These are phyloP conservation scores for Lyophyllum shimeji DNA, from an alignment of 768 basidiomycete species.

Conservation along the genomic window DNA sequence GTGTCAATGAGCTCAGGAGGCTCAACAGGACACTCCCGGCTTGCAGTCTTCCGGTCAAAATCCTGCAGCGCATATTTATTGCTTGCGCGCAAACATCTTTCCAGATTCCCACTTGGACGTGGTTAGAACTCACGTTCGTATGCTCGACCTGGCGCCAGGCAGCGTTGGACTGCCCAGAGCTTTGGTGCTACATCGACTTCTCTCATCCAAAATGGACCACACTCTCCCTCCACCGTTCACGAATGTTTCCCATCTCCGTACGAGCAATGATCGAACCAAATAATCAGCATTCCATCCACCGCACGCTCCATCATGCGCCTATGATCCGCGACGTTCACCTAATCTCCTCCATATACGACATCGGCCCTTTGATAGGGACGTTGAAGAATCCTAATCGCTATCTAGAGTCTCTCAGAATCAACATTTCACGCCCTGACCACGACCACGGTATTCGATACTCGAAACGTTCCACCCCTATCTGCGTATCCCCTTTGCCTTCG, in stretches of 20 bases:
- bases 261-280: slow-evolving; percentile 27
- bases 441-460: slow-evolving; percentile 21
- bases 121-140: slow-evolving; percentile 34
- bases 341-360: slow-evolving; percentile 31
- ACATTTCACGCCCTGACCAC: slow-evolving; percentile 24
- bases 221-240: slow-evolving; percentile 31
- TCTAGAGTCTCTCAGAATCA: slow-evolving; percentile 32
- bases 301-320: slow-evolving; percentile 34
- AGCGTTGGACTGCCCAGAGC: slow-evolving; percentile 28
- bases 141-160: slow-evolving; percentile 36
- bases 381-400: slow-evolving; percentile 34
- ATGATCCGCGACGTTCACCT: slow-evolving; percentile 35
- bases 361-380: slow-evolving; percentile 32
- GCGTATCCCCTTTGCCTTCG: slow-evolving; percentile 27
- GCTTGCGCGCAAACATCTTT: slow-evolving; percentile 20
- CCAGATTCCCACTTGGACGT: slow-evolving; percentile 29
- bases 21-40: slow-evolving; percentile 8
- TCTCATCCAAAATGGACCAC: slow-evolving; percentile 32
- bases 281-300: slow-evolving; percentile 30
- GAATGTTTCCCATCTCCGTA: slow-evolving; percentile 31
- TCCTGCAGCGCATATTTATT: slow-evolving; percentile 30
- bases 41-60: slow-evolving; percentile 26
- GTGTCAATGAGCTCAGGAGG: slow-evolving; percentile 13
- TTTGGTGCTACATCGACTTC: slow-evolving; percentile 41
- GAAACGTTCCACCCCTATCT: slow-evolving; percentile 26